Evolutionary conservation across 805 yeast genomes (phyloP).

Genomic region (Starmerella bombicola): DNA sequence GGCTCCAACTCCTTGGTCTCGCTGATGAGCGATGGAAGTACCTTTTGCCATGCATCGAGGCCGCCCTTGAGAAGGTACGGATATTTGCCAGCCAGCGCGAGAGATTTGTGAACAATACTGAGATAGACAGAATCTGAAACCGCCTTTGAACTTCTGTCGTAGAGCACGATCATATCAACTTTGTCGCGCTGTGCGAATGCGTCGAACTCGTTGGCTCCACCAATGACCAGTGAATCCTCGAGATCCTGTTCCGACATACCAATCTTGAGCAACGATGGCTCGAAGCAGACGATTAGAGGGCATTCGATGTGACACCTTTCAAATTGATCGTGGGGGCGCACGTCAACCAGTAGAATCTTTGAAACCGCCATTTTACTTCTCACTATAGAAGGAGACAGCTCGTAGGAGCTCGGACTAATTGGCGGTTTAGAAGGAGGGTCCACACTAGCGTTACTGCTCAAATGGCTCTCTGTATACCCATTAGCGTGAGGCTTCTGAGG

Average conservation of each 20-base stretch:
- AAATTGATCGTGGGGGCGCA: conserved; percentile 49
- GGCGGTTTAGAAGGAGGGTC: neutral
- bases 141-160: conserved; percentile 35
- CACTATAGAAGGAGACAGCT: conserved; percentile 15
- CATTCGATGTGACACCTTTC: conserved; percentile 51
- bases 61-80: conserved; percentile 44
- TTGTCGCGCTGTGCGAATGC: conserved; percentile 41
- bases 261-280: conserved; percentile 48
- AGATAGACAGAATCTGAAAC: conserved; percentile 24
- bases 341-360: conserved; percentile 52
- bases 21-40: too few species aligned
- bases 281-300: conserved; percentile 54
- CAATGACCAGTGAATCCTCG: conserved; percentile 45
- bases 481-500: neutral
- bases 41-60: conserved; percentile 34
- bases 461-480: neutral
- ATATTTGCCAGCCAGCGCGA: conserved; percentile 33
- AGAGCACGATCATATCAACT: conserved; percentile 54
- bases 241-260: conserved; percentile 51
- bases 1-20: too few species aligned
- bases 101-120: conserved; percentile 31
- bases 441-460: neutral
- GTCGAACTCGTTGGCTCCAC: conserved; percentile 44
- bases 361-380: conserved; percentile 11
- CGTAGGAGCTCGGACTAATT: conserved; percentile 1